Evolutionary conservation across 1,139 yeast species (phyloP), one percentile per base, ranked within the genome.

Genomic region (Suhomyces taliae): DNA sequence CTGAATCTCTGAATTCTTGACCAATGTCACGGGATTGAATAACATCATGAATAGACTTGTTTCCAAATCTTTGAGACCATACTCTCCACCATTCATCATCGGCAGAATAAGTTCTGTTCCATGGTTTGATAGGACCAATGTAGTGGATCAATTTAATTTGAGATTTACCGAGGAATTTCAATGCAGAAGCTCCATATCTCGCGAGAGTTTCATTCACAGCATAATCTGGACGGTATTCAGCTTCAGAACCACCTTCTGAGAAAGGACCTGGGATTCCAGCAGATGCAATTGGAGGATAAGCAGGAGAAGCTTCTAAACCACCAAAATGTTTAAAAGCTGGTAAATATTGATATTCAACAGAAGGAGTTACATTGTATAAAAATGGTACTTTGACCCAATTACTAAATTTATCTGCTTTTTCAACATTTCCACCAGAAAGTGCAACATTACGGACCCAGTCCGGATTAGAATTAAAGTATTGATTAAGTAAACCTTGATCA

Each of bases 401-500:
- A 37, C 74, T 36, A 34, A 43, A 34, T 40, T 34, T 38, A 48
- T 43, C 27, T 8, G 49, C 43, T 4, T 36, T 19, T 19, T 40
- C 44, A 8, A 46, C 34, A 26, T 38, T 40, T 27, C 46, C 46
- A 11, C 46, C 45, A 5, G 19, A 32, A 9, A 38, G 34, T 6
- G 40, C 46, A 29, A 43, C 46, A 12, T 37, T 44, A 27, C 47
- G 44, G 19, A 74, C 73, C 79, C 79, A 74, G 55, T 74, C 75
- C 10, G 78, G 78, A 53, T 66, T 61, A 7, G 64, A 63, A 50
- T 80, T 83, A 64, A 90, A 90, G 62, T 79, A 87, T 62, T 88
- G 90, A 65, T 93, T 93, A 55, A 93, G 71, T 40, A 93, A 72
- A 9, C 98, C 98, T 66, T 93, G 98, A 65, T 93, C 99, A 4